Base-by-base conservation (phyloP, 768 basidiomycete species). In the Hemileccinum impolitum region DNA sequence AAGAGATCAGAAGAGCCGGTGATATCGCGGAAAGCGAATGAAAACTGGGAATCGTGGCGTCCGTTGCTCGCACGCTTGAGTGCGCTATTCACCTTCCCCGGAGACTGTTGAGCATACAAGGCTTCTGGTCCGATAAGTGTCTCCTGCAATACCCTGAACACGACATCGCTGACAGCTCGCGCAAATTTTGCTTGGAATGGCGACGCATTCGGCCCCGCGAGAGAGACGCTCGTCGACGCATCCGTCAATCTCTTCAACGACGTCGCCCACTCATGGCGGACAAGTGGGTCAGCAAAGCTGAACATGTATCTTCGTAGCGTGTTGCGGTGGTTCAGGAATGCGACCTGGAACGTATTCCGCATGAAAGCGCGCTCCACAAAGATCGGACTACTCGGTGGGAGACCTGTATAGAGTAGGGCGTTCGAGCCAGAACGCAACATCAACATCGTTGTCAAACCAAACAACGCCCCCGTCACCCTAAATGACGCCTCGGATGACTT, bases 271-370 rank as follows among this genome's bases (percentile, higher is more conserved):
- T 85, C 80, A 51, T 86, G 79, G 17, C 85, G 81, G 15, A 88
- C 77, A 34, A 87, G 74, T 1, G 85, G 78, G 59, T 93, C 90
- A 43, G 87, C 82, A 37, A 96, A 83, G 54, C 90, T 93, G 75
- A 96, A 97, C 84, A 96, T 93, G 71, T 98, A 98, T 60, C 85
- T 83, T 56, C 93, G 80, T 67, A 87, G 89, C 46, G 72, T 51
- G 26, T 83, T 82, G 28, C 73, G 62, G 54, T 85, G 81, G 57
- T 84, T 83, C 34, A 75, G 54, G 71, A 98, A 97, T 2, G 92
- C 85, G 30, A 97, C 70, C 65, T 96, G 91, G 77, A 98, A 94
- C 0, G 94, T 96, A 64, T 97, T 89, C 50, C 85, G 82, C 95
- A 97, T 97, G 72, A 97, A 97, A 0, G 91, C 85, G 17, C 93